phyloP scores from a whole-genome alignment of 768 basidiomycete species.

The Hygrophorus pudorinus region DNA sequence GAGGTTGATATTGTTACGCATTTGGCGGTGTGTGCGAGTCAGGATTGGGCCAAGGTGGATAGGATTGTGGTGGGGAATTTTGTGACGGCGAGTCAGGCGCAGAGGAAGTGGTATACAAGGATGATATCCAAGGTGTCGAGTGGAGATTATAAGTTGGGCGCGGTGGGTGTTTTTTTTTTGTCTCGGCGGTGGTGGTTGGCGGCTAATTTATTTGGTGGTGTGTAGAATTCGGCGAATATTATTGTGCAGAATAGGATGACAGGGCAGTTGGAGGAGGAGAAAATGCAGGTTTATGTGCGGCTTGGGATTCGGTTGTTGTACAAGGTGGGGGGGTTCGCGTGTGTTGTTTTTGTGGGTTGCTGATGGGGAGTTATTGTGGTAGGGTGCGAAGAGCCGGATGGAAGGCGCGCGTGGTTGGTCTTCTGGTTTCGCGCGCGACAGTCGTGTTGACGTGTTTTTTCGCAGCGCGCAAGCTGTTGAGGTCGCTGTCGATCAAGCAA shows the following conservation, averaged over 20 bases:
- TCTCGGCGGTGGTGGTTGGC: neutral
- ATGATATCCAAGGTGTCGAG: conserved; percentile 77
- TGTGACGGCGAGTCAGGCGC: conserved; percentile 89
- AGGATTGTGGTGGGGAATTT: conserved; percentile 89
- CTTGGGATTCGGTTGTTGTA: conserved; percentile 90
- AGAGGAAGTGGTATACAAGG: conserved; percentile 95
- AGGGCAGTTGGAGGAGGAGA: conserved; percentile 92
- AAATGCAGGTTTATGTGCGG: conserved; percentile 91
- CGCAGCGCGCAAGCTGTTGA: conserved; percentile 73
- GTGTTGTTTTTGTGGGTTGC: too few relatives aligned
- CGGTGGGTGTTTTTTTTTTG: conserved; percentile 42
- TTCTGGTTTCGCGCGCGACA: neutral
- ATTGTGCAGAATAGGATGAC: conserved; percentile 92
- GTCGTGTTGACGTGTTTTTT: conserved; percentile 2
- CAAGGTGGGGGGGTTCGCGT: conserved; percentile 51
- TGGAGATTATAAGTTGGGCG: conserved; percentile 85
- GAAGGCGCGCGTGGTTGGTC: conserved; percentile 73
- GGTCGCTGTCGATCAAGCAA: conserved; percentile 87
- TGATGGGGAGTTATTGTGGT: too few relatives aligned
- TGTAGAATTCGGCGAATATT: conserved; percentile 92
- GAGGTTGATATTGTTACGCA: conserved; percentile 96
- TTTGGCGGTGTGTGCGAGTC: conserved; percentile 89
- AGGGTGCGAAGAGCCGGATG: conserved; percentile 83
- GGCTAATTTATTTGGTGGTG: neutral
- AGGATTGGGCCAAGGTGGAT: conserved; percentile 87